phyloP scores from a whole-genome alignment of 2,329 filamentous ascomycete species.

The Colletotrichum sp. region DNA sequence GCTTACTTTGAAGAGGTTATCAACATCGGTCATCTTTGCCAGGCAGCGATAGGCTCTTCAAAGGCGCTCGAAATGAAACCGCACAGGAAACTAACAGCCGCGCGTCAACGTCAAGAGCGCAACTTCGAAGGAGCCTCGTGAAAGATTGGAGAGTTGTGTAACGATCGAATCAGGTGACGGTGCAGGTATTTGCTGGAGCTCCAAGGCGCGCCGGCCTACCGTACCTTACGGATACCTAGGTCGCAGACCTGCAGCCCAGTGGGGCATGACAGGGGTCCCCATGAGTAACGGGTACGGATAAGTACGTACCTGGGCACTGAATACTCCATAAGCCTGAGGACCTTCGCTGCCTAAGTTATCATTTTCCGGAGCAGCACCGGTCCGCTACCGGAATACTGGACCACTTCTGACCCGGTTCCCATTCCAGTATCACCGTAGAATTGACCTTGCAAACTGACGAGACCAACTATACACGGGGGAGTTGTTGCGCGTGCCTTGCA shows the following conservation, averaged over 20 bases:
- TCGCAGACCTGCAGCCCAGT: background rate
- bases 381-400: background rate
- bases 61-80: background rate
- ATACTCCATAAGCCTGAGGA: background rate
- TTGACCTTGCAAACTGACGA: background rate
- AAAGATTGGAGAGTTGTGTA: background rate
- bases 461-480: background rate
- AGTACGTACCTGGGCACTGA: background rate
- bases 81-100: background rate
- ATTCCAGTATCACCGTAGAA: background rate
- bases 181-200: background rate
- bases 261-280: background rate
- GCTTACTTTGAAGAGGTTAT: conserved; percentile 63
- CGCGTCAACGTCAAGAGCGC: background rate
- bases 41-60: background rate
- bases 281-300: background rate
- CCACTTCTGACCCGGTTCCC: background rate
- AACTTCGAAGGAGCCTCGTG: background rate
- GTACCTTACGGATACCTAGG: background rate
- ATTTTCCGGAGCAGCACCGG: background rate
- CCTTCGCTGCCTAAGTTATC: background rate
- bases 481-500: background rate
- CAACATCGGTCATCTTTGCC: conserved; percentile 57
- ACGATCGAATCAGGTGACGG: background rate
- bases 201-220: background rate